Base-by-base conservation (phyloP, 495 filamentous ascomycete genomes). In the Glarea lozoyensis region DNA sequence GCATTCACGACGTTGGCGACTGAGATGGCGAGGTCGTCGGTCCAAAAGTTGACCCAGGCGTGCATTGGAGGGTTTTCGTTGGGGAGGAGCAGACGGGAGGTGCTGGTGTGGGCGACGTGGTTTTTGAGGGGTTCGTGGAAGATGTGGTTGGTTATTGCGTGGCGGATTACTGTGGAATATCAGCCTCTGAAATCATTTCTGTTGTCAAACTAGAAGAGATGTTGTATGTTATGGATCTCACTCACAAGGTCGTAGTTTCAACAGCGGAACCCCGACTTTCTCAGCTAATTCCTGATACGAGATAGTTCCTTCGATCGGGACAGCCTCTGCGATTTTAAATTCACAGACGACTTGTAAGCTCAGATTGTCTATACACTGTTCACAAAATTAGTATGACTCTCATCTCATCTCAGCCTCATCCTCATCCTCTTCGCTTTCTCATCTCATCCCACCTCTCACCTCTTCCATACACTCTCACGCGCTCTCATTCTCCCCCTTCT, bases 171-270 rank as follows among this genome's bases (percentile, higher is more conserved):
- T n/a, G n/a, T n/a, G n/a, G n/a, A n/a, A n/a, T n/a, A n/a, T n/a
- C n/a, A n/a, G n/a, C n/a, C n/a, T n/a, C n/a, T n/a, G n/a, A n/a
- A n/a, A n/a, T n/a, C n/a, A n/a, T n/a, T n/a, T n/a, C n/a, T n/a
- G n/a, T n/a, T n/a, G n/a, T n/a, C n/a, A n/a, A n/a, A n/a, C n/a
- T n/a, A n/a, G n/a, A n/a, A n/a, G n/a, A n/a, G n/a, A n/a, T n/a
- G n/a, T n/a, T n/a, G n/a, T 70, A 65, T 39, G 63, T 69, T 52
- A 76, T 75, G 39, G 64, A 68, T 25, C 70, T 56, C 12, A 73
- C 37, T 22, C 73, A n/a, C n/a, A n/a, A 29, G 25, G 68, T 23
- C 65, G 59, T 10, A 78, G 58, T 43, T 69, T 63, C 46, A 55
- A 55, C 16, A 58, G 41, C 35, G 67, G 57, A 10, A 73, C 46